phyloP scores from a whole-genome alignment of 768 basidiomycete species.

The Boletus subparvulus region DNA sequence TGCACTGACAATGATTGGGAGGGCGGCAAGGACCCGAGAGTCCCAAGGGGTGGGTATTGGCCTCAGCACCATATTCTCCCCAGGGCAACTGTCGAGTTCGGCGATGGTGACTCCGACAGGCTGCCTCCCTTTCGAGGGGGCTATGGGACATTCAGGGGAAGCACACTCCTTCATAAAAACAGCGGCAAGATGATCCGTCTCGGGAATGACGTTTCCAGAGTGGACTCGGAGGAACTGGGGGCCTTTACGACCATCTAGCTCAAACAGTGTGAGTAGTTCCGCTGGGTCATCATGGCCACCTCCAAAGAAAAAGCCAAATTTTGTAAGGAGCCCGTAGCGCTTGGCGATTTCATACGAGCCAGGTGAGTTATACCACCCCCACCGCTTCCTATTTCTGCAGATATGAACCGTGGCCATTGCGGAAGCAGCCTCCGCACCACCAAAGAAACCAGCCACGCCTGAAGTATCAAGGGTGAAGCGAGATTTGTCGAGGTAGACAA shows the following conservation, averaged over 20 bases:
- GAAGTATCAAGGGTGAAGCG: no score
- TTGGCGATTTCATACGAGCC: constrained; percentile 33
- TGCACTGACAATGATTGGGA: constrained; percentile 4
- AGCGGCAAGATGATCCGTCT: constrained; percentile 9
- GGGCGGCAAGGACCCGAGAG: background rate
- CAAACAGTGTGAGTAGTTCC: constrained; percentile 7
- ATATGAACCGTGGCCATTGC: constrained; percentile 36
- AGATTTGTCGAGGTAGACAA: no score
- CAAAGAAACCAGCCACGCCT: no score
- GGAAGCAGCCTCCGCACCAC: constrained; percentile 17
- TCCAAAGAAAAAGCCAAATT: constrained; percentile 27
- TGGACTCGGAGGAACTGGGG: constrained; percentile 10
- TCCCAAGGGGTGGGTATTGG: background rate
- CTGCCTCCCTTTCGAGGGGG: background rate
- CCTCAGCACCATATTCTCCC: background rate
- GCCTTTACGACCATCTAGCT: constrained; percentile 5
- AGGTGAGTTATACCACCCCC: constrained; percentile 38
- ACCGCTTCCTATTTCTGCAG: constrained; percentile 22
- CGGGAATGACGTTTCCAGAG: constrained; percentile 2
- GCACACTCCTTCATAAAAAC: background rate
- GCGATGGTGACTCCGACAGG: constrained; percentile 5
- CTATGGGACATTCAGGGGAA: background rate
- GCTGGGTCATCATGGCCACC: constrained; percentile 17
- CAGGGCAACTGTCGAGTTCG: background rate
- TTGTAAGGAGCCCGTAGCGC: constrained; percentile 29